phyloP scores from a whole-genome alignment of 352 stramenopile genomes.

The Phytophthora kernoviae region DNA sequence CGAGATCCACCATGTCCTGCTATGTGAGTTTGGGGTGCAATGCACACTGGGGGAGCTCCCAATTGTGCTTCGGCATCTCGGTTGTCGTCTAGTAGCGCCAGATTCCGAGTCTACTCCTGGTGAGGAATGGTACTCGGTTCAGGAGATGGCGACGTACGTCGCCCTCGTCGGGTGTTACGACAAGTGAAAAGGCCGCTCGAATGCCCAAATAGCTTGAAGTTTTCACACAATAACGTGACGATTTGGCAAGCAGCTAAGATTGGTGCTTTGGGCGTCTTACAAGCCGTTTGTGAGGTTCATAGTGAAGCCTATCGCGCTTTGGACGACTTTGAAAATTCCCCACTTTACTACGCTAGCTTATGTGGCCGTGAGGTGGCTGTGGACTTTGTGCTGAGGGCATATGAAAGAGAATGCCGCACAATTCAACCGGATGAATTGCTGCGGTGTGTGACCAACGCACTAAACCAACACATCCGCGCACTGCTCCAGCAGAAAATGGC shows the following conservation, averaged over 20 bases:
- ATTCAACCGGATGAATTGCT: constrained; percentile 33
- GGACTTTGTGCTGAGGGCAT: constrained; percentile 31
- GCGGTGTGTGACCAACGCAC: constrained; percentile 43
- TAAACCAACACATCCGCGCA: constrained; percentile 24
- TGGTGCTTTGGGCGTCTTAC: constrained; percentile 21
- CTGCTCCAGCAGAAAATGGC: constrained; percentile 40
- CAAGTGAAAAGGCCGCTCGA: constrained; percentile 23
- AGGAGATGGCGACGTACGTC: constrained; percentile 29
- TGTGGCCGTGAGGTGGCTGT: constrained; percentile 32
- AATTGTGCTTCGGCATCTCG: constrained; percentile 29
- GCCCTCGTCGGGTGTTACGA: constrained; percentile 25
- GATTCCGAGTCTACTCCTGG: background rate
- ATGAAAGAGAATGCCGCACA: constrained; percentile 12
- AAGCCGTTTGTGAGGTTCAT: constrained; percentile 24
- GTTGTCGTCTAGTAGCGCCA: constrained; percentile 27
- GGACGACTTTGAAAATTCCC: constrained; percentile 40
- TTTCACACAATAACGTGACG: constrained; percentile 26
- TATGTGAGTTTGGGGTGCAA: constrained; percentile 32
- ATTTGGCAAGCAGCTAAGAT: constrained; percentile 46
- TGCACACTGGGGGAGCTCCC: constrained; percentile 37
- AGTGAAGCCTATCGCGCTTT: constrained; percentile 26
- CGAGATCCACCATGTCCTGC: constrained; percentile 40
- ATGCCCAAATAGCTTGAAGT: constrained; percentile 7
- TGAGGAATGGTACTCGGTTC: constrained; percentile 30
- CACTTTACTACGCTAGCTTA: constrained; percentile 43